Evolutionary conservation across 129 eudicot genomes (phyloP).

Genomic region (Flaveria bidentis): DNA sequence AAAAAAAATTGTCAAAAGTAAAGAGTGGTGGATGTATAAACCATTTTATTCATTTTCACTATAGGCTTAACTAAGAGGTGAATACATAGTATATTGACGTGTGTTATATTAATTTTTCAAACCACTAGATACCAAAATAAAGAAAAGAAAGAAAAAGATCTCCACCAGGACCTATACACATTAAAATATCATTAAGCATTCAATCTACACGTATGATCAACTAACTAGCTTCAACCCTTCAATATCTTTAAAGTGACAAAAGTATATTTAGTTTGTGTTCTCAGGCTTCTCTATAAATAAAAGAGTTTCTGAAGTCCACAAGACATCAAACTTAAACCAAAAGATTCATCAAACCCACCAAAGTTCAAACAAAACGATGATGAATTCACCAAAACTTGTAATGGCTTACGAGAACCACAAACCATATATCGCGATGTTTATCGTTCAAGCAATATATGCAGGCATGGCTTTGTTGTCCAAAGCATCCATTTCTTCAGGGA

Average conservation of each 20-base stretch:
- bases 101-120: neutral
- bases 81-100: too few relatives aligned
- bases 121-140: neutral
- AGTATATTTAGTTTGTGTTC: conserved; percentile 18
- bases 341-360: neutral
- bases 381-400: conserved; percentile 24
- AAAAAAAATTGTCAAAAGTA: too few relatives aligned
- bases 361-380: conserved; percentile 19
- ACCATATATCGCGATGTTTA: conserved; percentile 52
- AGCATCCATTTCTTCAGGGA: conserved; percentile 63
- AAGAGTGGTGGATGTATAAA: too few relatives aligned
- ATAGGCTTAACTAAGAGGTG: too few relatives aligned
- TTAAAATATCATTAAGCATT: conserved; percentile 16
- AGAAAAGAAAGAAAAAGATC: neutral
- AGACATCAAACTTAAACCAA: conserved; percentile 7
- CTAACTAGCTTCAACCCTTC: neutral
- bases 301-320: conserved; percentile 19
- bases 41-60: too few relatives aligned
- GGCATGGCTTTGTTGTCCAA: conserved; percentile 82
- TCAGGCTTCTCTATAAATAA: conserved; percentile 34
- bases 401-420: conserved; percentile 46
- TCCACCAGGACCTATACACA: neutral
- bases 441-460: conserved; percentile 58
- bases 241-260: conserved; percentile 19
- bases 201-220: conserved; percentile 16